These are phyloP conservation scores for Candida neerlandica DNA, from an alignment of 1,139 yeast genomes.

Conservation along the genomic window DNA sequence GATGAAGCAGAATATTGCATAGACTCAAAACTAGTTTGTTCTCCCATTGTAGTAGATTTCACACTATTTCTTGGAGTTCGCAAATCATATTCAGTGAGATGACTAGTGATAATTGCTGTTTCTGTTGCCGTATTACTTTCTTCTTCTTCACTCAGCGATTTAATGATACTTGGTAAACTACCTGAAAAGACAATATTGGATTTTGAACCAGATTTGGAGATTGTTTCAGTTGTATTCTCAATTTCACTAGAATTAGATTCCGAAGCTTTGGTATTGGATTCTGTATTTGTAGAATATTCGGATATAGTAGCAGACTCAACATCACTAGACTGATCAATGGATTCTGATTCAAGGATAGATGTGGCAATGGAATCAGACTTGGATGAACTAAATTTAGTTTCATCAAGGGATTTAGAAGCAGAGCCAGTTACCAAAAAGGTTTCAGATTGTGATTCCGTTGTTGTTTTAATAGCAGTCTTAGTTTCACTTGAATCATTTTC, in stretches of 20 bases:
- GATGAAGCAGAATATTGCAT: conserved; percentile 11
- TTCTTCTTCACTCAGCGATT: conserved; percentile 7
- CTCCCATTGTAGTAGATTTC: conserved; percentile 10
- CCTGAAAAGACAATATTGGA: too few relatives aligned
- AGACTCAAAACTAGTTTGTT: conserved; percentile 11
- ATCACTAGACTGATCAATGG: too few relatives aligned
- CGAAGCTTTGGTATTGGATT: too few relatives aligned
- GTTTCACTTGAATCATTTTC: conserved; percentile 20
- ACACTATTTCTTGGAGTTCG: conserved; percentile 9
- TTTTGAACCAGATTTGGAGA: too few relatives aligned
- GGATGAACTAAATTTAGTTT: too few relatives aligned
- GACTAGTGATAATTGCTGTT: conserved; percentile 8
- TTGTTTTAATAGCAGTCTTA: too few relatives aligned
- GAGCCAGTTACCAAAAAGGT: too few relatives aligned
- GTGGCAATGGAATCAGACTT: conserved; percentile 33
- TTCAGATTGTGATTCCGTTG: too few relatives aligned
- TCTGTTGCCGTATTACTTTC: conserved; percentile 6
- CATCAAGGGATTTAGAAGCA: too few relatives aligned
- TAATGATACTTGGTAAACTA: conserved; percentile 5
- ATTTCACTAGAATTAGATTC: conserved; percentile 8
- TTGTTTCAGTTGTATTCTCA: too few relatives aligned
- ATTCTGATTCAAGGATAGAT: too few relatives aligned
- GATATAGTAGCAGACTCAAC: conserved; percentile 14
- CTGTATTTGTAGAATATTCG: too few relatives aligned
- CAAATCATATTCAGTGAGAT: conserved; percentile 10